Evolutionary conservation across 768 basidiomycete species (phyloP).

Genomic region (Clitopilus hobsonii): DNA sequence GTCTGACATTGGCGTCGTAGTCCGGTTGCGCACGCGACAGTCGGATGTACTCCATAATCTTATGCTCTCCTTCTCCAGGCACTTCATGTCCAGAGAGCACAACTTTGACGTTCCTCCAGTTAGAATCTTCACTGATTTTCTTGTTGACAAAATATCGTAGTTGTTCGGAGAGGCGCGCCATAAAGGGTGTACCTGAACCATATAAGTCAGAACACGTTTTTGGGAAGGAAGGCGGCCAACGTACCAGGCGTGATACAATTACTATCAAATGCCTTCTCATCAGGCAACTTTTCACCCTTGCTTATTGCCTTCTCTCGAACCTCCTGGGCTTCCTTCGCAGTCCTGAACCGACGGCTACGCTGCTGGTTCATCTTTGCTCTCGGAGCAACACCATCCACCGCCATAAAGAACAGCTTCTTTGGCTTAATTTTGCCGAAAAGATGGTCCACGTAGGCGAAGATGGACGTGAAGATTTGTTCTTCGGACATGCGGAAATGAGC

Average conservation of each 20-base stretch:
- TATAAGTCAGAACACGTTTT: neutral
- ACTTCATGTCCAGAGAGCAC: constrained; percentile 97
- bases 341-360: constrained; percentile 87
- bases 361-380: constrained; percentile 99
- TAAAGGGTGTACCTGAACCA: constrained; percentile 82
- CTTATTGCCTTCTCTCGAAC: constrained; percentile 78
- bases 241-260: constrained; percentile 97
- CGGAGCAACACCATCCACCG: constrained; percentile 95
- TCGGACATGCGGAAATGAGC: constrained; percentile 94
- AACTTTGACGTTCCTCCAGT: constrained; percentile 90
- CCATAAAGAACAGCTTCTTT: constrained; percentile 97
- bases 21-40: constrained; percentile 90
- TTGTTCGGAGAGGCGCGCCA: constrained; percentile 88
- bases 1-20: constrained; percentile 94
- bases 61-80: constrained; percentile 99
- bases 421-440: constrained; percentile 97
- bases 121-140: constrained; percentile 95
- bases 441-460: constrained; percentile 96
- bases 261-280: constrained; percentile 95
- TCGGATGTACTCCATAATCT: constrained; percentile 99
- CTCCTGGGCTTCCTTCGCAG: constrained; percentile 90
- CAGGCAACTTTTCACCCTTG: constrained; percentile 88
- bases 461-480: constrained; percentile 95
- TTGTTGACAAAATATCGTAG: constrained; percentile 96
- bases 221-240: constrained; percentile 16